Base-by-base conservation (phyloP, 108 stramenopile genomes). In the Cyclotella cryptica region DNA sequence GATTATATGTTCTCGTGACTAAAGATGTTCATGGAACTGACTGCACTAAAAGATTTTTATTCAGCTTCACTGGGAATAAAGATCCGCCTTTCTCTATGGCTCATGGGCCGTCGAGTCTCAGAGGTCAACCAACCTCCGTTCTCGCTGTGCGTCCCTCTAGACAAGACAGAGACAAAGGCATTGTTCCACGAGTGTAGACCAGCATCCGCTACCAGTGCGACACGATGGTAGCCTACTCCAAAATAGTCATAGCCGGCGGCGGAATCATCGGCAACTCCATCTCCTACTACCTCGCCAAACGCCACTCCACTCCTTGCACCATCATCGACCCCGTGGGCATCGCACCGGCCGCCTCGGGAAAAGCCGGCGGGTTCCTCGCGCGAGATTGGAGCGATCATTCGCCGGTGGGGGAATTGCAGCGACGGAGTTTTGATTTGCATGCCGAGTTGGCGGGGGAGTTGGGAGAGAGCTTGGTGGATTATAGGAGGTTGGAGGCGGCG, bases 351-450 rank as follows among this genome's bases (percentile, higher is more conserved):
- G 92, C 92, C 15, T 77, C 74, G 0, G 89, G 90, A 45, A 91
- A 91, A 68, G 88, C 90, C 0, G 93, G 93, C 30, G 93, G 93
- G 26, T 94, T 94, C 64, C 84, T 94, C n/a, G 93, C 93, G 13
- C 19, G 74, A 42, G 78, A 85, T 72, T 94, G 93, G 93, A 86
- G 86, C 26, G 82, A 88, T 66, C 77, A 80, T 24, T 82, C 87
- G 10, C 74, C 81, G 0, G 63, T 88, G 13, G 63, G 80, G 28
- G 69, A 71, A 35, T 66, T 95, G 55, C 88, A 90, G 57, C 80
- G 83, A 19, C 42, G 54, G 22, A 82, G 84, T 29, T 95, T 92
- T 44, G 89, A 87, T 54, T 76, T 95, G 52, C 91, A 92, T 81
- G 79, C 84, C 28, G 79, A 88, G 41, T 75, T 91, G 30, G 91